Percentiles rank a stretch among this genome's conserved stretches.
These are phyloP conservation scores for Xylaria hypoxylon DNA, from an alignment of 2,329 filamentous ascomycete genomes.

Conservation along the genomic window DNA sequence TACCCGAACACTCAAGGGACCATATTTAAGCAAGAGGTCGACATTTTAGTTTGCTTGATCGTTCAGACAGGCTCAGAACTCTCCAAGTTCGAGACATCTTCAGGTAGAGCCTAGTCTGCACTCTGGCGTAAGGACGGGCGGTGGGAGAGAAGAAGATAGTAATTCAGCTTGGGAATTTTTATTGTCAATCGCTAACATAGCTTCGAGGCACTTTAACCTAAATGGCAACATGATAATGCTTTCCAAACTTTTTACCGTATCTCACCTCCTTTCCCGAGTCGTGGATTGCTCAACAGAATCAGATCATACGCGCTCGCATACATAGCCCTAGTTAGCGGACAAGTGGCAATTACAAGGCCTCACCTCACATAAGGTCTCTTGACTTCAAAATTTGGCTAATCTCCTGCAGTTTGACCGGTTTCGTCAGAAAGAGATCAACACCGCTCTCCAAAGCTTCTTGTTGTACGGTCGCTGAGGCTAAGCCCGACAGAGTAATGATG, in stretches of 20 bases:
- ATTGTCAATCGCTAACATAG: not conserved
- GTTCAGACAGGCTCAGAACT: too few species aligned
- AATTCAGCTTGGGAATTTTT: not conserved
- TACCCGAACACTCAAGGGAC: too few species aligned
- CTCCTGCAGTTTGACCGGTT: conserved; percentile 57
- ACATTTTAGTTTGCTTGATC: too few species aligned
- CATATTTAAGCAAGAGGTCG: too few species aligned
- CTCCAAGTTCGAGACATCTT: too few species aligned
- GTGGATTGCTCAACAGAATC: not conserved
- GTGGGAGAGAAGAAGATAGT: not conserved
- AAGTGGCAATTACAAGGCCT: not conserved
- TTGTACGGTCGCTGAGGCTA: conserved; percentile 57
- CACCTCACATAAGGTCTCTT: conserved; percentile 23
- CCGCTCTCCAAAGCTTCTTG: conserved; percentile 60
- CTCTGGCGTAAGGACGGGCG: too few species aligned
- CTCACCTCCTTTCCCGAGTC: not conserved
- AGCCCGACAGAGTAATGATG: conserved; percentile 59
- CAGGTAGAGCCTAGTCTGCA: too few species aligned
- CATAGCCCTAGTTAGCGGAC: not conserved
- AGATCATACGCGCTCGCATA: not conserved
- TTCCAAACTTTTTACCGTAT: not conserved
- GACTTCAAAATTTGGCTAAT: conserved; percentile 29
- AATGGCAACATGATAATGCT: not conserved
- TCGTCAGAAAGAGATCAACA: conserved; percentile 61
- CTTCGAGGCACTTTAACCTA: not conserved